phyloP scores from a whole-genome alignment of 768 basidiomycete species.

The Hygrophorus pudorinus region DNA sequence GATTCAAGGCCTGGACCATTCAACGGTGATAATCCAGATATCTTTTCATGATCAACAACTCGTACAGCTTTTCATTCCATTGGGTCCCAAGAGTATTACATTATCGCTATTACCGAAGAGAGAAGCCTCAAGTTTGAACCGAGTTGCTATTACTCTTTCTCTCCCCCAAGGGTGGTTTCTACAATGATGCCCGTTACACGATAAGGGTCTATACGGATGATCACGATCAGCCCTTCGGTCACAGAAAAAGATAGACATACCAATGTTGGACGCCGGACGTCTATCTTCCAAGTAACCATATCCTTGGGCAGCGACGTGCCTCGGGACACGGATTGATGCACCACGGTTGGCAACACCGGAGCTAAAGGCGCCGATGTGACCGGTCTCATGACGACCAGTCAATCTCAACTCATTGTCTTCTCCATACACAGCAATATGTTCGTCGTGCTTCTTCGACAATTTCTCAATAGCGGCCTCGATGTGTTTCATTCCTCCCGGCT shows the following conservation, averaged over 20 bases:
- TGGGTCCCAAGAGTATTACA: no score
- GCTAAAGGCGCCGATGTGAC: conserved; percentile 83
- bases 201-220: conserved; percentile 65
- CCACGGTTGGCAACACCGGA: conserved; percentile 97
- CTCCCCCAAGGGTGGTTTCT: conserved; percentile 57
- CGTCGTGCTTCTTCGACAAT: conserved; percentile 78
- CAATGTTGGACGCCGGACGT: conserved; percentile 97
- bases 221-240: conserved; percentile 5
- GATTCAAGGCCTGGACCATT: no score
- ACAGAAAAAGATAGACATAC: conserved; percentile 29
- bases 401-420: conserved; percentile 96
- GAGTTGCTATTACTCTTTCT: no score
- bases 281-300: conserved; percentile 96
- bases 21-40: no score
- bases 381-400: conserved; percentile 96
- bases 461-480: conserved; percentile 95
- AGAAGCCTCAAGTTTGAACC: no score
- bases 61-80: no score
- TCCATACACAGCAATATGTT: conserved; percentile 97
- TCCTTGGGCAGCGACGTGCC: conserved; percentile 87
- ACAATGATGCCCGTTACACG: conserved; percentile 85
- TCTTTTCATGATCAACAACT: no score
- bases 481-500: conserved; percentile 82
- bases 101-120: no score
- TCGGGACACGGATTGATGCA: conserved; percentile 91